phyloP scores from a whole-genome alignment of 345 rosid genomes.

The Populus pruinosa region DNA sequence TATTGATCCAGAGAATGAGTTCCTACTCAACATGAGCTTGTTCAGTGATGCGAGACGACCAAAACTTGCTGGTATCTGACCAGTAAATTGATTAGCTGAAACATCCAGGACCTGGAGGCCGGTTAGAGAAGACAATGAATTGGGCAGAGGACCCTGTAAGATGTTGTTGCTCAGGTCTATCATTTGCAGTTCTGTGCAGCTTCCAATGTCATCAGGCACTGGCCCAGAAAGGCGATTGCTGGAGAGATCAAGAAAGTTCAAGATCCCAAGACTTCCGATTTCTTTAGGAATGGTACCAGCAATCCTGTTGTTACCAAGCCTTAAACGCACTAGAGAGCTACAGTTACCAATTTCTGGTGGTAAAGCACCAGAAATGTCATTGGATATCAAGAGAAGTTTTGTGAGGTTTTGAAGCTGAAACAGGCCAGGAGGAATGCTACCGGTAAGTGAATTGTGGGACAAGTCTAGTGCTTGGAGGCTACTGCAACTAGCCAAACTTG shows the following conservation, averaged over 20 bases:
- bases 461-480: conserved; percentile 74
- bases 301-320: conserved; percentile 73
- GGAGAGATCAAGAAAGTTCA: conserved; percentile 75
- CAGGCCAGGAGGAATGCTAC: conserved; percentile 65
- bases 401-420: conserved; percentile 77
- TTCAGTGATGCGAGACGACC: conserved; percentile 64
- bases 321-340: conserved; percentile 63
- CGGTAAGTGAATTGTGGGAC: conserved; percentile 78
- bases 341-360: conserved; percentile 73
- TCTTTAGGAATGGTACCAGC: conserved; percentile 64
- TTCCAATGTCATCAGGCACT: conserved; percentile 70
- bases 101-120: conserved; percentile 75
- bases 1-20: conserved; percentile 63
- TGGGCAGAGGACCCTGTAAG: conserved; percentile 60
- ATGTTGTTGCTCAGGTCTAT: conserved; percentile 76
- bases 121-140: conserved; percentile 55
- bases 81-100: conserved; percentile 53
- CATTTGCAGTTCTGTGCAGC: conserved; percentile 70
- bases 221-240: conserved; percentile 64
- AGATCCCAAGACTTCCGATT: conserved; percentile 55
- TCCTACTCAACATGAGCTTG: conserved; percentile 63
- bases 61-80: conserved; percentile 67
- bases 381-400: conserved; percentile 67
- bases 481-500: conserved; percentile 53
- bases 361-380: conserved; percentile 65